phyloP scores from a whole-genome alignment of 2,329 filamentous ascomycete genomes.

The Aspergillus phoenicis region DNA sequence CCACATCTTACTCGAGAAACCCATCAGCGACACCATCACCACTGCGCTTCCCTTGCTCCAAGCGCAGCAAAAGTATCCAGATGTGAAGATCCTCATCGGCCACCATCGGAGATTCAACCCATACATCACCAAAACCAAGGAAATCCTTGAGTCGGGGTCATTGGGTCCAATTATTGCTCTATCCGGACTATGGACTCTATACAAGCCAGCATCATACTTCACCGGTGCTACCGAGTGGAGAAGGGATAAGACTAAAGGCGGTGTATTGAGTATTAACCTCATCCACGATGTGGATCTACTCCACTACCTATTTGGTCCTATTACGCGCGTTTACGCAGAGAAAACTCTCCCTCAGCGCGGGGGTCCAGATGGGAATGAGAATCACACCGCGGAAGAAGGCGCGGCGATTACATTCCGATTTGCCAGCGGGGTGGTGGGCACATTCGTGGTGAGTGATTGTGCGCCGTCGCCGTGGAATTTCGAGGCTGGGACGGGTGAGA shows the following conservation, averaged over 20 bases:
- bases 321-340: slow-evolving; percentile 56
- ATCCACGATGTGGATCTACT: slow-evolving; percentile 64
- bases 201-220: slow-evolving; percentile 58
- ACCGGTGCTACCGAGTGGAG: slow-evolving; percentile 53
- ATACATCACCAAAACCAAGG: slow-evolving; percentile 55
- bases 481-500: slow-evolving; percentile 62
- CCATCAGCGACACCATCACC: slow-evolving; percentile 48
- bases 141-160: slow-evolving; percentile 41
- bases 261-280: slow-evolving; percentile 60
- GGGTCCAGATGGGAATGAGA: slow-evolving; percentile 19
- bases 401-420: slow-evolving; percentile 58
- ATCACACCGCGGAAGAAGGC: slow-evolving; percentile 58
- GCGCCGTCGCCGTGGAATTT: slow-evolving; percentile 57
- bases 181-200: slow-evolving; percentile 57
- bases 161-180: slow-evolving; percentile 56
- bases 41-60: slow-evolving; percentile 27
- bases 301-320: slow-evolving; percentile 59
- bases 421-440: slow-evolving; percentile 57
- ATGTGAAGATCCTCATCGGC: slow-evolving; percentile 49
- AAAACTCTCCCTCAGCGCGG: slow-evolving; percentile 46
- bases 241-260: slow-evolving; percentile 43
- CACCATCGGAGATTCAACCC: slow-evolving; percentile 64
- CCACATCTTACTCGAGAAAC: slow-evolving; percentile 62
- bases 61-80: slow-evolving; percentile 37
- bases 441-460: slow-evolving; percentile 59